Percentiles rank a stretch among this genome's conserved stretches.
These are phyloP conservation scores for Rhododendron mucronatum DNA, from an alignment of 148 eudicot species.

Conservation along the genomic window DNA sequence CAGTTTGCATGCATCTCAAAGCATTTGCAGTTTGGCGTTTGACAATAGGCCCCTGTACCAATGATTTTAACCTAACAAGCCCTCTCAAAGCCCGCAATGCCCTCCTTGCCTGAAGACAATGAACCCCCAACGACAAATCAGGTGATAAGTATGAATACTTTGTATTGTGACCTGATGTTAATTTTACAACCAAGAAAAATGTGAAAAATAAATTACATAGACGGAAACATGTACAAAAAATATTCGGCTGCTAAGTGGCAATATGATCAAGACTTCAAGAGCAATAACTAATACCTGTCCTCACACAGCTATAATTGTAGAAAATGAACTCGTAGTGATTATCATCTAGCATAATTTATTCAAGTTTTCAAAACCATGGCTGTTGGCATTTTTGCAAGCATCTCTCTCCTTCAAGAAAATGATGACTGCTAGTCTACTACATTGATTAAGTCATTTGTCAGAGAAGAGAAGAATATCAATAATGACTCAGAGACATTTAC, in stretches of 20 bases:
- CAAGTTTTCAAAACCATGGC: neutral
- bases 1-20: conserved; percentile 70
- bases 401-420: neutral
- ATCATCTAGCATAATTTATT: neutral
- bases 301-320: neutral
- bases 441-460: neutral
- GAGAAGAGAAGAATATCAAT: neutral
- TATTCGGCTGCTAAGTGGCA: neutral
- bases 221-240: neutral
- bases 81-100: conserved; percentile 73
- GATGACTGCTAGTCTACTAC: neutral
- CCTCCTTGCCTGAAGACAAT: conserved; percentile 62
- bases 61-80: conserved; percentile 56
- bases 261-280: neutral
- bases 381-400: neutral
- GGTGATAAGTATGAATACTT: neutral
- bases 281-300: neutral
- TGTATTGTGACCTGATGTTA: neutral
- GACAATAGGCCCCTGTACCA: conserved; percentile 55
- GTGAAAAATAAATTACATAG: no score
- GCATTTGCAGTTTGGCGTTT: conserved; percentile 72
- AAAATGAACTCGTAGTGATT: neutral
- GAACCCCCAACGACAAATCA: neutral
- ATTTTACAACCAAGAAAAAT: neutral
- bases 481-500: neutral